Evolutionary conservation across 768 basidiomycete species (phyloP), one percentile per base, ranked within the genome.

Genomic region (Suillus alpinus): DNA sequence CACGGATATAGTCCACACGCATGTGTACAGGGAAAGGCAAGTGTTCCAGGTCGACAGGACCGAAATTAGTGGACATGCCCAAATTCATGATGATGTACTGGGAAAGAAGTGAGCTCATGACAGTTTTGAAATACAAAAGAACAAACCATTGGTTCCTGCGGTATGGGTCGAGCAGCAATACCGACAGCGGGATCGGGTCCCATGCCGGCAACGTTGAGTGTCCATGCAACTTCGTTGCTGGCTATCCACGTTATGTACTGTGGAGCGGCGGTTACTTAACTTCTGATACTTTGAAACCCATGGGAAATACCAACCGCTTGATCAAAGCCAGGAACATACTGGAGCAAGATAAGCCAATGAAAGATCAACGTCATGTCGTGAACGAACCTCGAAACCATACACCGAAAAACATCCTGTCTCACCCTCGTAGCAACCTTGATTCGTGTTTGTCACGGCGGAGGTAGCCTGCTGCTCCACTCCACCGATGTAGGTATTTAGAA

Each of bases 171-270:
- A 31, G 79, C 77, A 16, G 83, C 81, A 39, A 95, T 88, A 60
- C 89, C 68, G 1, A 82, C 84, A 37, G 68, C 66, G 5, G 78
- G 36, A 70, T 95, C 87, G 10, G 88, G 76, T 0, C 76, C 89
- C 71, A 95, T 71, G 1, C 87, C 92, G 3, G 82, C 79, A 23
- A 79, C 88, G 56, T 83, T 81, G 58, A 95, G 69, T 4, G 89
- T 92, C 94, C 94, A 95, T 9, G 87, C 76, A 29, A 81, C 68
- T 65, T 84, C 77, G 70, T 84, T 83, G 65, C 87, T 79, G 59
- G 85, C 81, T 60, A 95, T 77, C 94, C 94, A 96, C 3, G 91
- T 84, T 66, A 95, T 92, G 68, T 95, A 96, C 86, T 88, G 60
- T 37, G 40, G 56, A 23, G 46, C 26, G 16, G 6, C 26, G 16